Evolutionary conservation across 768 basidiomycete species (phyloP), one percentile per base, ranked within the genome.

Genomic region (Lepiota subincarnata): DNA sequence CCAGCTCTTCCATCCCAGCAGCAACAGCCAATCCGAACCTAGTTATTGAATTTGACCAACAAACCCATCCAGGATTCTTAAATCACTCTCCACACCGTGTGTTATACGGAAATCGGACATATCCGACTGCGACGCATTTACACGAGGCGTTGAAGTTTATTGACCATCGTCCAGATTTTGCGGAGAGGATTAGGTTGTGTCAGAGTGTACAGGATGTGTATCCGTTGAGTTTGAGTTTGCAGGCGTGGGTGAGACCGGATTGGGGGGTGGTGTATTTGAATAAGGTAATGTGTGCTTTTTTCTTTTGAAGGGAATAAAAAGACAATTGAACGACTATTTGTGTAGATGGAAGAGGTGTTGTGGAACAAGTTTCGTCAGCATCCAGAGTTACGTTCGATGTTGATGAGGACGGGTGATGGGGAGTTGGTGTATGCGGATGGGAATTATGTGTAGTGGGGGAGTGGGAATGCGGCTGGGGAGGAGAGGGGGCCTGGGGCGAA

Each of bases 291-390:
- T 51, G 18, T 40, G 31, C n/a, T 11, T 18, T 31, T 45, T 26
- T 37, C 54, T 43, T 6, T 4, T 26, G 16, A 46, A 18, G 52
- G 26, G 36, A 53, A 22, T 11, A 31, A 10, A 19, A 10, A 16
- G 6, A 10, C 45, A 16, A 22, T 38, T 44, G 38, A 28, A 4
- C 26, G 26, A 28, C 41, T 44, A 38, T 36, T 47, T 43, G 22
- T 39, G 39, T 50, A 85, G 84, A 75, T 85, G 78, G 78, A 83
- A 40, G 78, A 82, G 3, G 82, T 82, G 38, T 55, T 87, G 45
- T 74, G 76, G 54, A 57, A 73, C 55, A 89, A 89, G 63, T 82
- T 89, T 60, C 73, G 70, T 37, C 87, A 89, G 66, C 83, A 89
- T 60, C 67, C 75, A 0, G 65, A 72, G 8, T 64, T 88, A 43